phyloP scores from a whole-genome alignment of 768 basidiomycete species.

The Russula emetica region DNA sequence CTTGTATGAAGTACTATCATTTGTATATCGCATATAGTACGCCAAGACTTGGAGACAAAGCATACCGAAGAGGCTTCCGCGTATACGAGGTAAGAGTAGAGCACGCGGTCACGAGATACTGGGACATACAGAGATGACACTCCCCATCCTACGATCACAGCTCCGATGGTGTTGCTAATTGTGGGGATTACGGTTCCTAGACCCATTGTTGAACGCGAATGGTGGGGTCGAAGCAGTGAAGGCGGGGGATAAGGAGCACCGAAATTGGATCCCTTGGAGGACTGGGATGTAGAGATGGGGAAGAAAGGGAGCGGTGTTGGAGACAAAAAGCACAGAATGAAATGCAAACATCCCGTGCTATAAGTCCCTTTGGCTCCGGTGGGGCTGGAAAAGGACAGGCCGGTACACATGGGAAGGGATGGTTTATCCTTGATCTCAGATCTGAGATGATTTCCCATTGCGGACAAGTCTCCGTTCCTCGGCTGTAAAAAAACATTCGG shows the following conservation, averaged over 20 bases:
- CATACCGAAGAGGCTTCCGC: conserved; percentile 25
- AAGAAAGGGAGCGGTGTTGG: neutral
- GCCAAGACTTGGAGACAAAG: conserved; percentile 25
- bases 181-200: neutral
- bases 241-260: neutral
- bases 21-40: conserved; percentile 25
- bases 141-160: conserved; percentile 26
- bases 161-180: conserved; percentile 26
- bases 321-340: neutral
- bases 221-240: neutral
- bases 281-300: neutral
- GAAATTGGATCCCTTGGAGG: neutral
- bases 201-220: conserved; percentile 9
- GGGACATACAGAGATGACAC: conserved; percentile 21
- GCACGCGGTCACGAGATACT: neutral
- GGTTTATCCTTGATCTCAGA: conserved; percentile 14
- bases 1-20: conserved; percentile 22
- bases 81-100: neutral
- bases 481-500: neutral
- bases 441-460: neutral
- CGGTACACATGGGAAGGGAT: conserved; percentile 16
- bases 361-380: conserved; percentile 6
- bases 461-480: neutral
- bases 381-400: neutral
- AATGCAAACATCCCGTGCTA: conserved; percentile 2